Evolutionary conservation across 2,329 filamentous ascomycete genomes (phyloP).

Genomic region (Alternaria viburni): DNA sequence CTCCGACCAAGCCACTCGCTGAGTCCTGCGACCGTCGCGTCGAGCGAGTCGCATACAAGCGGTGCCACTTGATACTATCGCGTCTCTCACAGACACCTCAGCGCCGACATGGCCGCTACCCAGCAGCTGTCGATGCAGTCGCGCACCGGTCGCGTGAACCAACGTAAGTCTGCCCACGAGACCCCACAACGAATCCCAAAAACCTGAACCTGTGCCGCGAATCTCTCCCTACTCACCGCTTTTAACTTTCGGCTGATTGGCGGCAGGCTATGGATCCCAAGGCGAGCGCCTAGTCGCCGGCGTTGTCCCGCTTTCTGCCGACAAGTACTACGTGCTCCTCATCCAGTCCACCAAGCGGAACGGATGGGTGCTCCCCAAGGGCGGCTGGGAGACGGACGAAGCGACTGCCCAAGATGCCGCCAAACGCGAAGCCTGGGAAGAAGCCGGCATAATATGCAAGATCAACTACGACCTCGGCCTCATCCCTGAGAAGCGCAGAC

Average conservation of each 20-base stretch:
- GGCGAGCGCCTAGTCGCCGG: slow-evolving; percentile 96
- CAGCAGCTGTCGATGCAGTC: slow-evolving; percentile 64
- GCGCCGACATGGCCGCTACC: slow-evolving; percentile 52
- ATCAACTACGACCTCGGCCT: slow-evolving; percentile 85
- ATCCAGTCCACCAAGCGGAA: slow-evolving; percentile 91
- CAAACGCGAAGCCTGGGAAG: slow-evolving; percentile 94
- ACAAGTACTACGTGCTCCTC: slow-evolving; percentile 87
- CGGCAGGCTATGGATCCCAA: slow-evolving; percentile 83
- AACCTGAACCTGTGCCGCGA: slow-evolving; percentile 11
- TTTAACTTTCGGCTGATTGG: slow-evolving; percentile 18
- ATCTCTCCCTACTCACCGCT: slow-evolving; percentile 7
- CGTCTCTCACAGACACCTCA: slow-evolving; percentile 13
- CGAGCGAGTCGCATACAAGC: slow-evolving; percentile 20
- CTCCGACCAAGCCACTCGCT: slow-evolving; percentile 19
- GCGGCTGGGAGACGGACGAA: slow-evolving; percentile 97
- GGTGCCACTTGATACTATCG: slow-evolving; percentile 1
- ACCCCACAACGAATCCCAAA: slow-evolving; percentile 2
- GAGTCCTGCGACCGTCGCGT: slow-evolving; percentile 9
- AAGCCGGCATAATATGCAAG: slow-evolving; percentile 87
- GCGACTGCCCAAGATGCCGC: slow-evolving; percentile 82
- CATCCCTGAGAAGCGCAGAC: slow-evolving; percentile 78
- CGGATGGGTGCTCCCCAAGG: slow-evolving; percentile 96
- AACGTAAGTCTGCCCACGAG: slow-evolving; percentile 68
- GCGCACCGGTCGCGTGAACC: slow-evolving; percentile 76
- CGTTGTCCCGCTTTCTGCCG: slow-evolving; percentile 84